A percentile compares a stretch with the other conserved stretches of the same genome.
Conservation (phyloP, 2,329 filamentous ascomycete species). For the Cordyceps fumosorosea region DNA sequence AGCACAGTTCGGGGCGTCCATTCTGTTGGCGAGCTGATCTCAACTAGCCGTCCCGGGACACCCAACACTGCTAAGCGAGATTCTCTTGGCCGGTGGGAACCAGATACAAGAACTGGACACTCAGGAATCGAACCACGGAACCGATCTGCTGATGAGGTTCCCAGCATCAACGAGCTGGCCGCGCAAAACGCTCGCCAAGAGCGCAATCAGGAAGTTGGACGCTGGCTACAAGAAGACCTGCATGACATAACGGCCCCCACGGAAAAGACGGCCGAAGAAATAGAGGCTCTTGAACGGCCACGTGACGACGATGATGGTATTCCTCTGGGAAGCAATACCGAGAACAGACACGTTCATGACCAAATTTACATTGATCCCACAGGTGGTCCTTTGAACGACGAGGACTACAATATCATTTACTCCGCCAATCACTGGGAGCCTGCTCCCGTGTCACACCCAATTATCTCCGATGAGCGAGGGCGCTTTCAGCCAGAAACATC, state of each 20-base stretch:
- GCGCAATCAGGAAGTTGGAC: slow-evolving; percentile 42
- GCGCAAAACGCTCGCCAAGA: slow-evolving; percentile 35
- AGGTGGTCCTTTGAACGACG: slow-evolving; percentile 36
- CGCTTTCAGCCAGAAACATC: slow-evolving; percentile 43
- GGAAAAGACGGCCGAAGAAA: slow-evolving; percentile 22
- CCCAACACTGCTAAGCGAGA: slow-evolving; percentile 28
- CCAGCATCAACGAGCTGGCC: slow-evolving; percentile 42
- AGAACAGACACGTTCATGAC: slow-evolving; percentile 42
- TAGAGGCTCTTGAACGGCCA: slow-evolving; percentile 18
- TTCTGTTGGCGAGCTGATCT: slow-evolving; percentile 35
- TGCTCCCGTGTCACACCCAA: slow-evolving; percentile 40
- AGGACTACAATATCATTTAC: slow-evolving; percentile 45
- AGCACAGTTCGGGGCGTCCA: slow-evolving; percentile 29
- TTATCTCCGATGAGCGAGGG: slow-evolving; percentile 26
- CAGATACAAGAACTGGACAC: slow-evolving; percentile 32
- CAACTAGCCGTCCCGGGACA: slow-evolving; percentile 19
- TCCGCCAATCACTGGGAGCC: slow-evolving; percentile 43
- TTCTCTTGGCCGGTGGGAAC: slow-evolving; percentile 35
- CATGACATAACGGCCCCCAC: slow-evolving; percentile 21
- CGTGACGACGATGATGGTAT: slow-evolving; percentile 36
- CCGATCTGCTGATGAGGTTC: slow-evolving; percentile 36
- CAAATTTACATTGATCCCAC: slow-evolving; percentile 42
- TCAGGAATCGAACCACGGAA: slow-evolving; percentile 41
- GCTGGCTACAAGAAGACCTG: slow-evolving; percentile 40
- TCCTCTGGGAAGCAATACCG: slow-evolving; percentile 38